Percentiles rank a stretch among this genome's conserved stretches.
These are phyloP conservation scores for Acacia melanoxylon DNA, from an alignment of 306 rosid genomes.

Conservation along the genomic window DNA sequence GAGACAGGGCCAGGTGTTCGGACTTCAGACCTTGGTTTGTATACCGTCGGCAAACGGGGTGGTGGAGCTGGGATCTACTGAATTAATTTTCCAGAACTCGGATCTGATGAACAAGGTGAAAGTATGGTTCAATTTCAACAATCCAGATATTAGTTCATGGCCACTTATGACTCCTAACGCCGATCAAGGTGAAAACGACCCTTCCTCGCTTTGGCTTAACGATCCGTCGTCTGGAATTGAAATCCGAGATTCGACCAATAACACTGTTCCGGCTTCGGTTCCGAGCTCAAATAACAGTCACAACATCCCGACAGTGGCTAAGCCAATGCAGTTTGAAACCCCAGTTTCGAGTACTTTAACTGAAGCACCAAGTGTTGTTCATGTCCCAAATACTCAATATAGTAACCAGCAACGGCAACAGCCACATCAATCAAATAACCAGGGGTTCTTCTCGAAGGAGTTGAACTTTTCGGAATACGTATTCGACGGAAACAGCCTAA, in stretches of 20 bases:
- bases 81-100: conserved; percentile 50
- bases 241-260: conserved; percentile 49
- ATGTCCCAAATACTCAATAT: conserved; percentile 32
- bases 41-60: conserved; percentile 83
- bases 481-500: conserved; percentile 45
- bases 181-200: conserved; percentile 85
- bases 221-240: conserved; percentile 54
- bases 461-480: conserved; percentile 67
- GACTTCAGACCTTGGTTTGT: conserved; percentile 75
- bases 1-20: conserved; percentile 60
- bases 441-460: conserved; percentile 62
- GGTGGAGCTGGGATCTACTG: conserved; percentile 65
- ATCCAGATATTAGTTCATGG: conserved; percentile 65
- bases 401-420: conserved; percentile 14
- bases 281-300: conserved; percentile 26
- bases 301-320: conserved; percentile 29
- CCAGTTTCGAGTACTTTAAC: conserved; percentile 63
- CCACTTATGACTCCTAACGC: conserved; percentile 36
- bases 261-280: conserved; percentile 27
- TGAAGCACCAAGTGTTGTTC: conserved; percentile 61
- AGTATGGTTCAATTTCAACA: conserved; percentile 73
- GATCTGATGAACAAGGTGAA: conserved; percentile 83
- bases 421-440: conserved; percentile 46
- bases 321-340: conserved; percentile 54
- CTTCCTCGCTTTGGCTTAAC: conserved; percentile 76